Conservation (phyloP, 1,284 basidiomycete species). For the Moniliophthora roreri region DNA sequence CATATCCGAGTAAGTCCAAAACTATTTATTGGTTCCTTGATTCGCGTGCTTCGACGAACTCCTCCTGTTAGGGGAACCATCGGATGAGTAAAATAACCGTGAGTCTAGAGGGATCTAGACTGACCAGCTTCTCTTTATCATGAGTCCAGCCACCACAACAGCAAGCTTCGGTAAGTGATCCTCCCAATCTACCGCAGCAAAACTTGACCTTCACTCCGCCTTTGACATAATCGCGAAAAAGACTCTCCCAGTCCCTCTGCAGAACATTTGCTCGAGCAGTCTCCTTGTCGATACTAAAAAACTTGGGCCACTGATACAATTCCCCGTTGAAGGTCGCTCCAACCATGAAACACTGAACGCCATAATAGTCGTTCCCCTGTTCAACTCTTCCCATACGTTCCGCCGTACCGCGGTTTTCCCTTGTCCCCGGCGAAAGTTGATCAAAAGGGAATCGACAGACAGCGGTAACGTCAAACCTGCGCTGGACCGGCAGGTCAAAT, state of each 20-base stretch:
- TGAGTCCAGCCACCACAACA: constrained; percentile 21
- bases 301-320: neutral
- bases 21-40: too few species aligned
- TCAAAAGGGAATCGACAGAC: neutral
- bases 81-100: too few species aligned
- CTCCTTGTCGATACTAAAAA: constrained; percentile 11
- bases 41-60: too few species aligned
- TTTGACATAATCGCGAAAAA: constrained; percentile 14
- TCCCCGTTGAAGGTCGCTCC: too few species aligned
- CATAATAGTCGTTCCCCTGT: too few species aligned
- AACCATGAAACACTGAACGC: too few species aligned
- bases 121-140: constrained; percentile 3
- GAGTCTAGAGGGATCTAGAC: too few species aligned
- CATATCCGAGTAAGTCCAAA: too few species aligned
- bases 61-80: too few species aligned
- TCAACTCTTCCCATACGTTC: constrained; percentile 8
- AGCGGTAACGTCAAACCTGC: constrained; percentile 4
- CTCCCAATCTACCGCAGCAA: too few species aligned
- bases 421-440: neutral
- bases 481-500: constrained; percentile 3
- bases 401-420: neutral
- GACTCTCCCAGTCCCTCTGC: constrained; percentile 10
- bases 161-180: too few species aligned
- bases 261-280: constrained; percentile 4
- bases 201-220: constrained; percentile 15